Evolutionary conservation across 352 stramenopile species (phyloP).

Genomic region (Phytophthora capsici): DNA sequence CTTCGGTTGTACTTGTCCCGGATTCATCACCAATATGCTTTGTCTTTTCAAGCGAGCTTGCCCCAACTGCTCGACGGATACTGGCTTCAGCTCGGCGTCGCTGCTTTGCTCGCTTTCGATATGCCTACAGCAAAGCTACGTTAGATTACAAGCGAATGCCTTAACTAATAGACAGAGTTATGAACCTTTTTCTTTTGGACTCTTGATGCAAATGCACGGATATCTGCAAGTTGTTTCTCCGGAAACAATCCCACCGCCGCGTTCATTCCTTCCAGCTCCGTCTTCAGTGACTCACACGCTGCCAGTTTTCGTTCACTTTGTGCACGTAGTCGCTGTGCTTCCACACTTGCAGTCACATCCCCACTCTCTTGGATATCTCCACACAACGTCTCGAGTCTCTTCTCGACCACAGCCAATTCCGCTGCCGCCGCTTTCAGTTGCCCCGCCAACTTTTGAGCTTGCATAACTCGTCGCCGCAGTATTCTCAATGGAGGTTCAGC

Average conservation of each 20-base stretch:
- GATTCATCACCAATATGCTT: background rate
- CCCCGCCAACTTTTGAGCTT: slow-evolving; percentile 24
- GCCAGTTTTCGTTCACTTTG: slow-evolving; percentile 32
- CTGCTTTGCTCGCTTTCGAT: slow-evolving; percentile 39
- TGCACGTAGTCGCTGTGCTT: slow-evolving; percentile 15
- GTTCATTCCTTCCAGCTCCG: slow-evolving; percentile 33
- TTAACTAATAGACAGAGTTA: background rate
- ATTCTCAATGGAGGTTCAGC: slow-evolving; percentile 31
- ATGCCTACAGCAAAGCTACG: slow-evolving; percentile 21
- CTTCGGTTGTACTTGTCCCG: too few relatives aligned
- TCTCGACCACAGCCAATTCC: slow-evolving; percentile 32
- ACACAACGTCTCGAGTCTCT: slow-evolving; percentile 13
- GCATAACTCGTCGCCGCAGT: slow-evolving; percentile 27
- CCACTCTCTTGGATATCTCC: background rate
- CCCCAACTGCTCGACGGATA: slow-evolving; percentile 17
- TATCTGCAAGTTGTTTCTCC: slow-evolving; percentile 16
- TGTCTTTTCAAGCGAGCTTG: background rate
- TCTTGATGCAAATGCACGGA: slow-evolving; percentile 27
- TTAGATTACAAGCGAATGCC: too few relatives aligned
- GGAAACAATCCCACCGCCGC: slow-evolving; percentile 28
- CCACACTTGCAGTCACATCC: background rate
- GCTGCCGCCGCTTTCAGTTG: slow-evolving; percentile 28
- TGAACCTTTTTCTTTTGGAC: slow-evolving; percentile 45
- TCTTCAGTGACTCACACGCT: slow-evolving; percentile 34
- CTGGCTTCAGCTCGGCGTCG: slow-evolving; percentile 27